Base-by-base conservation (phyloP, 2,329 filamentous ascomycete genomes). In the Cladophialophora chaetospira region DNA sequence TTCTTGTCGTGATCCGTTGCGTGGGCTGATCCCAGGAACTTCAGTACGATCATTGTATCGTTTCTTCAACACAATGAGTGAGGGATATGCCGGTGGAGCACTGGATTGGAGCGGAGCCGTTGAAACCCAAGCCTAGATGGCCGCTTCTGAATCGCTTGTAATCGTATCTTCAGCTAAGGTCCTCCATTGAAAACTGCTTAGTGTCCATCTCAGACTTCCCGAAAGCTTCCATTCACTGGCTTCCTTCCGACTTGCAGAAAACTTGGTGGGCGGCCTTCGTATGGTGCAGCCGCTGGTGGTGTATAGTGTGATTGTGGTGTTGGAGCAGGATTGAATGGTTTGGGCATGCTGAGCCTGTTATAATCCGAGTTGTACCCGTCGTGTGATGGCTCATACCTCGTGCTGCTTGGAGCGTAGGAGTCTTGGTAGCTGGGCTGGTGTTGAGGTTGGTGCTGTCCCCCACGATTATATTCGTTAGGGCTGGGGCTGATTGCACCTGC, bases 181-280 rank as follows among this genome's bases (percentile, higher is more conserved):
- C n/a, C n/a, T n/a, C n/a, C n/a, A n/a, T n/a, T n/a, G n/a, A n/a
- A n/a, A n/a, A 15, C 9, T 17, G 23, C 26, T 3, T 5, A 26
- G 3, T 44, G 42, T 15, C n/a, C n/a, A n/a, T n/a, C n/a, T 63
- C 45, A 72, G 44, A 75, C 67, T 62, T 73, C 66, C 52, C 69
- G 66, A 46, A 64, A 72, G 23, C 68, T 70, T 42, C 73, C 71
- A 33, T 66, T 62, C 5, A 65, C 67, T 9, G 73, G 70, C 53
- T 71, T 71, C 50, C 71, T 69, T 13, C 73, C 74, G 53, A 70
- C 72, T 58, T 74, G 70, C 53, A 75, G 60, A 29, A 75, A 63
- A 68, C 70, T 75, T 8, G 73, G 73, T 31, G 73, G 71, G 59
- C 72, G 67, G 57, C 69, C 67, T 57, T 68, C 65, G 26, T 67